A percentile compares a stretch with the other conserved stretches of the same genome.
These are phyloP conservation scores for Paramecium sonneborni DNA, from an alignment of 73 alveolate genomes.

Conservation along the genomic window DNA sequence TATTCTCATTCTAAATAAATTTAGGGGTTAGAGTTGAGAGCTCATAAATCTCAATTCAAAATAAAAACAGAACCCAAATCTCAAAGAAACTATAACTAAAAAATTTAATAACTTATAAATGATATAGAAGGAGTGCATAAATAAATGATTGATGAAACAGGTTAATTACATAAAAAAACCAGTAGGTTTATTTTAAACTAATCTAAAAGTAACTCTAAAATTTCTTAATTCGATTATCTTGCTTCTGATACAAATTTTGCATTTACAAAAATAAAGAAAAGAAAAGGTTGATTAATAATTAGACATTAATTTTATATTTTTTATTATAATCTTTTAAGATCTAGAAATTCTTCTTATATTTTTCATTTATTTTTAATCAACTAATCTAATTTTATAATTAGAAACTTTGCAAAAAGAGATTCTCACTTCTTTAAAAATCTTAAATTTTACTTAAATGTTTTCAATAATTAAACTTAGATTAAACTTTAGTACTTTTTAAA, in stretches of 20 bases:
- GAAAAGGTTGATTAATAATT: background rate
- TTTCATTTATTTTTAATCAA: no score
- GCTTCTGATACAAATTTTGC: constrained; percentile 24
- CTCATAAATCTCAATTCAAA: background rate
- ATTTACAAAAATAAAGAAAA: background rate
- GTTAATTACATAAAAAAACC: background rate
- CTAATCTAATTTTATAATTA: no score
- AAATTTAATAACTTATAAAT: background rate
- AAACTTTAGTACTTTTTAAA: no score
- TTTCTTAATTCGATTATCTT: background rate
- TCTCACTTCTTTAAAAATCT: no score
- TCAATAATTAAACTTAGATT: no score
- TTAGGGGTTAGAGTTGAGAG: background rate
- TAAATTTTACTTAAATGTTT: no score
- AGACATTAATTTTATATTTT: background rate
- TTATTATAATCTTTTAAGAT: no score
- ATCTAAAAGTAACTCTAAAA: background rate
- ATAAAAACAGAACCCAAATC: constrained; percentile 1
- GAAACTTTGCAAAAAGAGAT: no score
- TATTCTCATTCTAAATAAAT: background rate
- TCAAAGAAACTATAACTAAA: background rate
- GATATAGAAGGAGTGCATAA: background rate
- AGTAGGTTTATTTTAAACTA: background rate
- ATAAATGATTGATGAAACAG: constrained; percentile 29
- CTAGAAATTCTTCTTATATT: no score